Conservation (phyloP, 2,329 filamentous ascomycete genomes). For the Talaromyces marneffei region DNA sequence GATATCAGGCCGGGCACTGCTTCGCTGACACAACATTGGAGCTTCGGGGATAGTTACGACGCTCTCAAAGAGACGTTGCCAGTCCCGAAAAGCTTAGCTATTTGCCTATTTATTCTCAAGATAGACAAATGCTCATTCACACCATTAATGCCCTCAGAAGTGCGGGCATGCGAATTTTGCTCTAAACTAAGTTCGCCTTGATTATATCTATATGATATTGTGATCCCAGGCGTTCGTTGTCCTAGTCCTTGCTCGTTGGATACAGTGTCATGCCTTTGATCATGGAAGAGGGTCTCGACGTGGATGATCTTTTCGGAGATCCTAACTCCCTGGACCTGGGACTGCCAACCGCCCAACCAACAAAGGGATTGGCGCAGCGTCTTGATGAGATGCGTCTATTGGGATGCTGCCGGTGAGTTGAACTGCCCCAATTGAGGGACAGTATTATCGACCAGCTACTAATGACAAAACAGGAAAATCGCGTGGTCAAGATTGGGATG, state of each 20-base stretch:
- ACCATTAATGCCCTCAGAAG: not conserved
- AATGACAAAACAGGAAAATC: conserved; percentile 55
- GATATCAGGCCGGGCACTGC: not conserved
- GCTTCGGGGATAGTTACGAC: not conserved
- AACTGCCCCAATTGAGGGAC: not conserved
- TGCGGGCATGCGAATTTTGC: not conserved
- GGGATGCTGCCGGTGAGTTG: conserved; percentile 74
- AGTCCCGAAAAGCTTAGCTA: not conserved
- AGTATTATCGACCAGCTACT: conserved; percentile 6
- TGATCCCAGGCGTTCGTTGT: not conserved
- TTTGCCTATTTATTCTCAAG: not conserved
- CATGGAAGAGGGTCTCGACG: conserved; percentile 52
- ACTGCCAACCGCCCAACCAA: conserved; percentile 49
- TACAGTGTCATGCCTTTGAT: conserved; percentile 45
- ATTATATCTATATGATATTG: not conserved
- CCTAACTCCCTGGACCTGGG: conserved; percentile 51
- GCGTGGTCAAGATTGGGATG: conserved; percentile 85
- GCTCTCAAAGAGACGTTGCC: not conserved
- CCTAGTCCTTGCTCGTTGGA: not conserved
- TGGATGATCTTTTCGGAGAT: conserved; percentile 73
- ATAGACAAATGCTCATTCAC: not conserved
- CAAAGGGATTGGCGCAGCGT: conserved; percentile 64
- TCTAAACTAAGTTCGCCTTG: not conserved
- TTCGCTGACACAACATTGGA: not conserved
- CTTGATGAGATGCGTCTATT: conserved; percentile 69